Evolutionary conservation across 2,329 filamentous ascomycete genomes (phyloP), one percentile per base, ranked within the genome.

Genomic region (Beauveria bassiana): DNA sequence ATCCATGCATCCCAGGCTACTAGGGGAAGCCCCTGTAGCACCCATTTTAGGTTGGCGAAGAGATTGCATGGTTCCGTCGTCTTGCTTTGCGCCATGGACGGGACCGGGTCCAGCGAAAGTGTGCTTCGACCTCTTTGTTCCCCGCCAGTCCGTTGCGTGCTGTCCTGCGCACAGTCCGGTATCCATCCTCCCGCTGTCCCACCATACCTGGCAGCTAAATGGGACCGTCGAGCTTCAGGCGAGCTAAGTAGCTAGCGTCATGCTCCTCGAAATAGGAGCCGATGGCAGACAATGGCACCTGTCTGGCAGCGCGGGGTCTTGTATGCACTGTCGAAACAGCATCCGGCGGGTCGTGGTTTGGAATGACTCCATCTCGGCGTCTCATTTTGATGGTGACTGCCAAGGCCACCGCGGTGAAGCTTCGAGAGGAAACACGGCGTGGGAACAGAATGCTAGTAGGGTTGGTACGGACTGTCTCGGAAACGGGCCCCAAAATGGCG

Each of bases 41-140:
- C 38, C 57, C 40, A 59, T 43, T 59, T 59, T 59, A 49, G 56
- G 46, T 59, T 59, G 56, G n/a, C 45, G 45, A 49, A 51, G 56
- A 59, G 22, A 59, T 59, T 59, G 56, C 56, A 38, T 51, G 56
- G 45, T 50, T 47, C 54, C 54, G 42, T 31, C 18, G 12, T 43
- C 18, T 59, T 51, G 31, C 20, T 12, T 22, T 16, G 34, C 22
- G 28, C 18, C 20, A 18, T 49, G 55, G 12, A 38, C 34, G 12
- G 31, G 12, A 34, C 31, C 5, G 4, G 12, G 20, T 16, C 26
- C 12, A 45, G 55, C 28, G 9, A 56, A 28, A 40, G 31, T 42
- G 57, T 59, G 47, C 57, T 52, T 59, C 45, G 55, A 49, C 55
- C 55, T 34, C 45, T 59, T 52, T 6, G 16, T 40, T 51, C 34